These are phyloP conservation scores for Russula foetens DNA, from an alignment of 768 basidiomycete genomes.

Conservation along the genomic window DNA sequence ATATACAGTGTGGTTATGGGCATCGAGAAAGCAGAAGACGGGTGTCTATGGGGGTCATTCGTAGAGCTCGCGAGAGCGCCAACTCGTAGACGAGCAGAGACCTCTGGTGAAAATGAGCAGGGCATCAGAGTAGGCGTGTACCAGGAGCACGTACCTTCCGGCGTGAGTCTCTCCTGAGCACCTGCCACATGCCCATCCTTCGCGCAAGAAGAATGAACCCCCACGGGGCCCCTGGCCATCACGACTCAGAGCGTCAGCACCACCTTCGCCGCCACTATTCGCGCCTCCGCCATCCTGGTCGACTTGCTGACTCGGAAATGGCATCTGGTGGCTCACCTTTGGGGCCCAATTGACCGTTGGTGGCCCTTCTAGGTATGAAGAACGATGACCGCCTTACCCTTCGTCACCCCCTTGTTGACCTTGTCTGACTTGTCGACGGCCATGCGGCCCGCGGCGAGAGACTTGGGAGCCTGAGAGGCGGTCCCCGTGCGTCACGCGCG, in stretches of 20 bases:
- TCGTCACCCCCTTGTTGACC: constrained; percentile 32
- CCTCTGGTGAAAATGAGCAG: constrained; percentile 31
- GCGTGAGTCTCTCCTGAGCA: constrained; percentile 17
- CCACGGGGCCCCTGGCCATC: constrained; percentile 23
- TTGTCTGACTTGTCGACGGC: constrained; percentile 37
- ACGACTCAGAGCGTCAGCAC: neutral
- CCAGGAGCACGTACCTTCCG: constrained; percentile 23
- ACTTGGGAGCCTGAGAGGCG: too few relatives aligned
- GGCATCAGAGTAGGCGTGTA: neutral
- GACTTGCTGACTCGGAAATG: constrained; percentile 8
- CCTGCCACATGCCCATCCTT: neutral
- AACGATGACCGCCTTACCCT: constrained; percentile 68
- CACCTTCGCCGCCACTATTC: constrained; percentile 5
- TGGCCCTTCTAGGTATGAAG: constrained; percentile 75
- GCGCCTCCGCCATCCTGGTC: constrained; percentile 14
- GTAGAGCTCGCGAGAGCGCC: constrained; percentile 63
- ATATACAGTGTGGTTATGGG: constrained; percentile 70
- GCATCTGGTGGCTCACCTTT: constrained; percentile 48
- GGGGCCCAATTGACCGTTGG: constrained; percentile 64
- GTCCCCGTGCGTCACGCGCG: constrained; percentile 29
- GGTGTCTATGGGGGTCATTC: constrained; percentile 39
- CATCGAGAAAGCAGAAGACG: constrained; percentile 59
- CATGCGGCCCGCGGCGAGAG: constrained; percentile 73
- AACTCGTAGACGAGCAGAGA: constrained; percentile 46
- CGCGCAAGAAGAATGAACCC: neutral